Percentiles rank a stretch among this genome's conserved stretches.
phyloP scores from a whole-genome alignment of 257 asterid species.

The Pogostemon cablin region DNA sequence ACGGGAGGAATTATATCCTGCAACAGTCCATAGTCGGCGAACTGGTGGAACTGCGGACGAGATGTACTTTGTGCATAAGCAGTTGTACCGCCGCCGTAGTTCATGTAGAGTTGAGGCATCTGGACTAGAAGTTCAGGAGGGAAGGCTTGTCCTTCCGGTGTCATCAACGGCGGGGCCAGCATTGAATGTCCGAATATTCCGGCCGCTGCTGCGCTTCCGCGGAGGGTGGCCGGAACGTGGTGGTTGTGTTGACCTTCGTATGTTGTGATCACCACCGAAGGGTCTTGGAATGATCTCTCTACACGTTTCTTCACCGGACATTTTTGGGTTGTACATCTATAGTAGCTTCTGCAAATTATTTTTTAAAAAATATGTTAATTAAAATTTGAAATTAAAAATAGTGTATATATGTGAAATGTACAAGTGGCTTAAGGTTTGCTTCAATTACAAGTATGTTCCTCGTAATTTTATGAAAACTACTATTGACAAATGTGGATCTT shows the following conservation, averaged over 20 bases:
- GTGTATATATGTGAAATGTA: slow-evolving; percentile 7
- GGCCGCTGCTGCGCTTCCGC: slow-evolving; percentile 40
- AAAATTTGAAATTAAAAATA: background rate
- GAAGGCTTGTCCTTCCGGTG: slow-evolving; percentile 30
- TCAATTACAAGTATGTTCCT: slow-evolving; percentile 1
- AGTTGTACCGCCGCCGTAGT: slow-evolving; percentile 24
- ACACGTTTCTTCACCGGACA: slow-evolving; percentile 68
- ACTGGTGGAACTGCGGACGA: slow-evolving; percentile 37
- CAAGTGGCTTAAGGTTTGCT: slow-evolving; percentile 23
- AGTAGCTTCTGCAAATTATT: slow-evolving; percentile 57
- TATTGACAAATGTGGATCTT: background rate
- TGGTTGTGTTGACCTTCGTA: slow-evolving; percentile 77
- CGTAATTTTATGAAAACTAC: slow-evolving; percentile 12
- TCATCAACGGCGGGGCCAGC: slow-evolving; percentile 22
- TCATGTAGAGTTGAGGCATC: slow-evolving; percentile 37
- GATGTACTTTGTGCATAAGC: slow-evolving; percentile 25
- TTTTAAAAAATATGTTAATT: background rate
- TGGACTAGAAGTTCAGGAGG: slow-evolving; percentile 37
- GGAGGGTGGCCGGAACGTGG: slow-evolving; percentile 51
- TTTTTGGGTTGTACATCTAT: slow-evolving; percentile 67
- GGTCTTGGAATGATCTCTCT: slow-evolving; percentile 67
- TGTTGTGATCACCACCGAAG: slow-evolving; percentile 61
- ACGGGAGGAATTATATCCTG: slow-evolving; percentile 47
- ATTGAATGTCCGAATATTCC: slow-evolving; percentile 37
- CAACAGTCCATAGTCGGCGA: slow-evolving; percentile 41